Evolutionary conservation across 2,329 filamentous ascomycete genomes (phyloP).

Genomic region (Phyllosticta citriasiana): DNA sequence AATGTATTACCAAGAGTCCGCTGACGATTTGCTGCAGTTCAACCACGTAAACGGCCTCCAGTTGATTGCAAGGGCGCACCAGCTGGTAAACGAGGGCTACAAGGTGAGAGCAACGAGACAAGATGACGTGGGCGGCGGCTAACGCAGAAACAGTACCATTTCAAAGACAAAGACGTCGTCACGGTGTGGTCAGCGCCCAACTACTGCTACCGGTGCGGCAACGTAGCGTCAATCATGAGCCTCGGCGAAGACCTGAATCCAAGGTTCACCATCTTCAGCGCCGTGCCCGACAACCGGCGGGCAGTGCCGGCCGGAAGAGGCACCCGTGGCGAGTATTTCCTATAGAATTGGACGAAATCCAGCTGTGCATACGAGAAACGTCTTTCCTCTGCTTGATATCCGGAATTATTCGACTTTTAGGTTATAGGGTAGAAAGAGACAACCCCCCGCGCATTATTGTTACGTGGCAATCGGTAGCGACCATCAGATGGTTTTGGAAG

Average conservation of each 20-base stretch:
- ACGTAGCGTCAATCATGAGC: constrained; percentile 82
- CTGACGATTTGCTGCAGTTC: constrained; percentile 37
- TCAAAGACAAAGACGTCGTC: constrained; percentile 87
- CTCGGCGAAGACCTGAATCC: constrained; percentile 76
- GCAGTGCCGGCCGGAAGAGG: constrained; percentile 60
- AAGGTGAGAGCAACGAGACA: constrained; percentile 37
- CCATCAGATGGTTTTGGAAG: constrained; percentile 1
- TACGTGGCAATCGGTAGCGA: constrained; percentile 1
- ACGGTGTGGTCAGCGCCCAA: constrained; percentile 84
- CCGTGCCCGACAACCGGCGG: constrained; percentile 75
- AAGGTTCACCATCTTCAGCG: constrained; percentile 85
- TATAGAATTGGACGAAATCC: constrained; percentile 23
- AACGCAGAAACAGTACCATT: constrained; percentile 59
- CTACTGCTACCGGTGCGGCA: constrained; percentile 93
- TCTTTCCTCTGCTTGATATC: constrained; percentile 12
- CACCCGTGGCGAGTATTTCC: constrained; percentile 41
- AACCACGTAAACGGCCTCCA: constrained; percentile 66
- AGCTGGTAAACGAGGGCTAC: constrained; percentile 68
- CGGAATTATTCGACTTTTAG: constrained; percentile 8
- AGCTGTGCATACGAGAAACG: constrained; percentile 11
- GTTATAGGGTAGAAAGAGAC: constrained; percentile 1
- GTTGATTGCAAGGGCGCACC: constrained; percentile 63
- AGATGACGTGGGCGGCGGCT: not conserved
- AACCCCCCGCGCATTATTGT: not conserved
- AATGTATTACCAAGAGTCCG: not conserved